A percentile compares a stretch with the other conserved stretches of the same genome.
Conservation (phyloP, 257 asterid species). For the Vinca minor region DNA sequence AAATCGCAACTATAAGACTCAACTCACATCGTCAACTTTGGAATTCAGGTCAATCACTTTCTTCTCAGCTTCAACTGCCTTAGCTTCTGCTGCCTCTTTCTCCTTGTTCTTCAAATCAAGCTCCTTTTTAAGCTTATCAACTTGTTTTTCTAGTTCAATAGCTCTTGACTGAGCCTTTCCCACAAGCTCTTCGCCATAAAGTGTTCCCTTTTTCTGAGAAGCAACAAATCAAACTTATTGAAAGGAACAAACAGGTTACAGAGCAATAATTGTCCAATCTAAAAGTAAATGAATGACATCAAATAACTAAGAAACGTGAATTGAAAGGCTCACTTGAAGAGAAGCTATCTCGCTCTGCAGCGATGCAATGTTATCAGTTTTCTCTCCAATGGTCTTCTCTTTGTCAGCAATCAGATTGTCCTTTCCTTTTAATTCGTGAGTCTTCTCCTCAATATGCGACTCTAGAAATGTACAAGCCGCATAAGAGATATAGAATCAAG, state of each 20-base stretch:
- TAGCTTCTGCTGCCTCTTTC: conserved; percentile 45
- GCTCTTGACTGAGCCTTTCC: conserved; percentile 68
- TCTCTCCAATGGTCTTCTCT: conserved; percentile 59
- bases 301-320: conserved; percentile 3
- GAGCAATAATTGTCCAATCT: background rate
- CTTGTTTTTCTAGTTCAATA: conserved; percentile 57
- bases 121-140: conserved; percentile 52
- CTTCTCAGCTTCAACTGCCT: conserved; percentile 49
- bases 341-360: conserved; percentile 65
- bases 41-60: conserved; percentile 43
- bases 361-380: conserved; percentile 43
- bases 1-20: background rate
- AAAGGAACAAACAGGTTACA: conserved; percentile 2
- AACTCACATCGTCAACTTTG: conserved; percentile 50
- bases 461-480: conserved; percentile 35
- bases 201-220: conserved; percentile 45
- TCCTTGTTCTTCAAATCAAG: conserved; percentile 41
- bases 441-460: conserved; percentile 53
- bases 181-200: conserved; percentile 52
- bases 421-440: conserved; percentile 51
- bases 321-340: conserved; percentile 49
- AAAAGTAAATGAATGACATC: background rate
- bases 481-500: conserved; percentile 12
- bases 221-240: conserved; percentile 12
- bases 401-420: conserved; percentile 53